Evolutionary conservation across 2,329 filamentous ascomycete genomes (phyloP).

Genomic region (Alternaria sp.): DNA sequence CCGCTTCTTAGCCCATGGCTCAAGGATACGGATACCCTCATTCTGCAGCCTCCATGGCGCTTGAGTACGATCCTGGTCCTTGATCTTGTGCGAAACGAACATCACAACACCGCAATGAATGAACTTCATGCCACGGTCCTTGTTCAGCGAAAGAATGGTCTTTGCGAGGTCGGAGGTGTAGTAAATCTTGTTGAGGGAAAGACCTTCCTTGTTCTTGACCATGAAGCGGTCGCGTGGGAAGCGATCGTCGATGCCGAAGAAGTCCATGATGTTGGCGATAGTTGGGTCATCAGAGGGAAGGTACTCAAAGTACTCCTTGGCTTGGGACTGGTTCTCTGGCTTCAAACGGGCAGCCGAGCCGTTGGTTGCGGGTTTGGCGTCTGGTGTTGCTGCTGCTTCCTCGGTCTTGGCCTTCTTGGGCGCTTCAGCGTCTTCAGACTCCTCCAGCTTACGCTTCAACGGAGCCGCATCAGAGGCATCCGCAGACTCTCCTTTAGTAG

Average conservation of each 20-base stretch:
- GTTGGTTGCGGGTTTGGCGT: conserved; percentile 24
- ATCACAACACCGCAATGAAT: conserved; percentile 98
- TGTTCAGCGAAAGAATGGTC: conserved; percentile 86
- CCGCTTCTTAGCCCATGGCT: conserved; percentile 87
- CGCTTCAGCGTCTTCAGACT: conserved; percentile 38
- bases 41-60: conserved; percentile 94
- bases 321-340: conserved; percentile 59
- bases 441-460: conserved; percentile 54
- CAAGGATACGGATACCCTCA: conserved; percentile 89
- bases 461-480: conserved; percentile 23
- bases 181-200: conserved; percentile 94
- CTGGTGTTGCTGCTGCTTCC: conserved; percentile 11
- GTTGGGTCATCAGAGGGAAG: conserved; percentile 77
- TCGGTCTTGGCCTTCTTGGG: conserved; percentile 50
- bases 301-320: conserved; percentile 95
- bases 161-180: conserved; percentile 88
- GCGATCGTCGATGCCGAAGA: conserved; percentile 83
- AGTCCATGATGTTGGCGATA: conserved; percentile 78
- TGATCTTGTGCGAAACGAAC: conserved; percentile 75
- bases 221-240: conserved; percentile 94
- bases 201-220: conserved; percentile 90
- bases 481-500: conserved; percentile 25
- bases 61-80: conserved; percentile 94
- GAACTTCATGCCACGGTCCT: conserved; percentile 91
- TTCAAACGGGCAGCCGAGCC: conserved; percentile 46